A percentile compares a stretch with the other conserved stretches of the same genome.
phyloP scores from a whole-genome alignment of 495 filamentous ascomycete species.

The Penicillium robsamsonii region DNA sequence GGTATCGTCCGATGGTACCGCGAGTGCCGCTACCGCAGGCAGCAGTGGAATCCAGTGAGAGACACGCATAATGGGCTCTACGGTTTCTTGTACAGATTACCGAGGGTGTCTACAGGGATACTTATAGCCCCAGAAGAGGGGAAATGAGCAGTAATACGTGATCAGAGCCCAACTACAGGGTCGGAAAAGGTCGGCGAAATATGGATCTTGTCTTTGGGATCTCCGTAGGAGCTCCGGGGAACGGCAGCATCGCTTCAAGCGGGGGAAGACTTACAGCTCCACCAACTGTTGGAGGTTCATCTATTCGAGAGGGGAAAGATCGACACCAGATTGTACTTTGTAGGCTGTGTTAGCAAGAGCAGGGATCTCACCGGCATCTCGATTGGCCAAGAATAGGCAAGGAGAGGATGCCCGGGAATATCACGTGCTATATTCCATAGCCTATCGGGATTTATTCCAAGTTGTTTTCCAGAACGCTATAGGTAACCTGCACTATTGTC shows the following conservation, averaged over 20 bases:
- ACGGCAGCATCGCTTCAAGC: constrained; percentile 17
- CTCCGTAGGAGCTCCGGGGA: constrained; percentile 29
- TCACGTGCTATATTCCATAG: not conserved
- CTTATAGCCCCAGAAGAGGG: constrained; percentile 7
- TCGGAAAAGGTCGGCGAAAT: too few species aligned
- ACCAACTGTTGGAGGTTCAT: not conserved
- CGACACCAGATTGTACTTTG: not conserved
- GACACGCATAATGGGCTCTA: constrained; percentile 27
- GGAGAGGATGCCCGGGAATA: not conserved
- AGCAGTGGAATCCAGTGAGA: constrained; percentile 22
- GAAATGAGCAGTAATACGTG: not conserved
- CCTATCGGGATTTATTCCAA: too few species aligned
- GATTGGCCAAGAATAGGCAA: not conserved
- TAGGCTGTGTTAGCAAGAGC: not conserved
- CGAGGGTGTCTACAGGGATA: not conserved
- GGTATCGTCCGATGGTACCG: constrained; percentile 6
- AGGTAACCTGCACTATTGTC: too few species aligned
- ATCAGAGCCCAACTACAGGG: not conserved
- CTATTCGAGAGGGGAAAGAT: not conserved
- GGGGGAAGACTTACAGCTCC: not conserved
- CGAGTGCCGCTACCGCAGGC: constrained; percentile 28
- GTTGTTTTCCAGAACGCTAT: too few species aligned
- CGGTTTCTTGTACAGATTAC: not conserved
- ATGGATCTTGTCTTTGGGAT: not conserved
- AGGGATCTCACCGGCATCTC: not conserved